A percentile compares a stretch with the other conserved stretches of the same genome.
These are phyloP conservation scores for Solanum tarijense DNA, from an alignment of 257 asterid genomes.

Conservation along the genomic window DNA sequence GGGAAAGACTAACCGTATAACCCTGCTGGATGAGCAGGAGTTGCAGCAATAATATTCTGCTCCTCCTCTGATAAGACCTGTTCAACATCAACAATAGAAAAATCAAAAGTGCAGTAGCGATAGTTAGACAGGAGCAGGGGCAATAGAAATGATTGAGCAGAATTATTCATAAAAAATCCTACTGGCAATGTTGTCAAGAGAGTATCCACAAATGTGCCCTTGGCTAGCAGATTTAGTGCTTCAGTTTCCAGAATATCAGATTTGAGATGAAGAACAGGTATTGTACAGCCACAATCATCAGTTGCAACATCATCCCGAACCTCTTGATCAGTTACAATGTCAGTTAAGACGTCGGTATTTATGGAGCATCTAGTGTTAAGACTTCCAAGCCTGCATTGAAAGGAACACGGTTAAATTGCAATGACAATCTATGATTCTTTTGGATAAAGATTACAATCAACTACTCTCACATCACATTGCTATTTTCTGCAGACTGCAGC, in stretches of 20 bases:
- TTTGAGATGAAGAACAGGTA: constrained; percentile 50
- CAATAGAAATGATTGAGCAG: neutral
- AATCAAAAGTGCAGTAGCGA: neutral
- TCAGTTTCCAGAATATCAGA: constrained; percentile 64
- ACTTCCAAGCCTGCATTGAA: constrained; percentile 37
- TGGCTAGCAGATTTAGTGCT: constrained; percentile 46
- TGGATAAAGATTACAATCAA: neutral
- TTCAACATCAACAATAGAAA: neutral
- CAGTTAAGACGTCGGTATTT: constrained; percentile 43
- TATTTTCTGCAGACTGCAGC: neutral
- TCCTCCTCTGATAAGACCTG: constrained; percentile 82
- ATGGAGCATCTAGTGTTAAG: constrained; percentile 52
- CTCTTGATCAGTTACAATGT: constrained; percentile 37
- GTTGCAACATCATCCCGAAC: constrained; percentile 24
- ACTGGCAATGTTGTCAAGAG: constrained; percentile 78
- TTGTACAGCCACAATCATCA: constrained; percentile 34
- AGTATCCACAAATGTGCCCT: constrained; percentile 46
- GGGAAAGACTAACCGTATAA: constrained; percentile 53
- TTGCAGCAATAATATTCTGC: constrained; percentile 68
- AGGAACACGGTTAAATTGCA: neutral
- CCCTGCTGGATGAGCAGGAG: constrained; percentile 97
- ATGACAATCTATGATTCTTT: neutral
- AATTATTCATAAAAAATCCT: constrained; percentile 8
- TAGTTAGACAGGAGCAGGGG: neutral
- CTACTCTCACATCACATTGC: neutral